Percentiles rank a stretch among this genome's conserved stretches.
Conservation (phyloP, 1,139 yeast species). For the Oligophagozyma castellii region DNA sequence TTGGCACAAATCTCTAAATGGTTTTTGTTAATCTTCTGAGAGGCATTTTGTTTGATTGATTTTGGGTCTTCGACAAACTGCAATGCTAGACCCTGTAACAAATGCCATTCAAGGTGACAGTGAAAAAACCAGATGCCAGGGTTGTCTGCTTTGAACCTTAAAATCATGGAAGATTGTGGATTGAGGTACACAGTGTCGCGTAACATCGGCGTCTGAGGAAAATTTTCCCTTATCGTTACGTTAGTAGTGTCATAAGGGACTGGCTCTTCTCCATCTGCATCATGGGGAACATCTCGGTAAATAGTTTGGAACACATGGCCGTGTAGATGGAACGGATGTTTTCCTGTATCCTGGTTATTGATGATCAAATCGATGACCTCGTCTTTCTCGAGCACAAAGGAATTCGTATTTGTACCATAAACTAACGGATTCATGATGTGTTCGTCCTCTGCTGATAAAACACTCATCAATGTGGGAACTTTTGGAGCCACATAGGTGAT, state of each 20-base stretch:
- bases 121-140: constrained; percentile 94
- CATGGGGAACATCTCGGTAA: constrained; percentile 38
- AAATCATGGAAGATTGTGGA: constrained; percentile 56
- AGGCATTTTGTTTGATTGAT: constrained; percentile 37
- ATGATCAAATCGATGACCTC: constrained; percentile 55
- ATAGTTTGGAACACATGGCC: constrained; percentile 67
- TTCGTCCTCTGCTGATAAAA: constrained; percentile 50
- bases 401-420: constrained; percentile 71
- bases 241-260: constrained; percentile 36
- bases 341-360: constrained; percentile 62
- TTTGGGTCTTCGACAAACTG: constrained; percentile 65
- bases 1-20: constrained; percentile 49
- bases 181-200: constrained; percentile 58
- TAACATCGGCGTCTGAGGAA: constrained; percentile 53
- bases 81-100: constrained; percentile 73
- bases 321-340: constrained; percentile 82
- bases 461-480: constrained; percentile 72
- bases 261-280: constrained; percentile 30
- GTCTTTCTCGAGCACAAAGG: constrained; percentile 56
- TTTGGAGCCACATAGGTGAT: constrained; percentile 64
- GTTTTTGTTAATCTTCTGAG: constrained; percentile 36
- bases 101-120: constrained; percentile 92
- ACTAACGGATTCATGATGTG: constrained; percentile 38
- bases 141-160: constrained; percentile 63
- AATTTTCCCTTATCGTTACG: constrained; percentile 29